Evolutionary conservation across 371 early-diverging fungal genomes (phyloP), one percentile per base, ranked within the genome.

Genomic region (Mycotypha africana): DNA sequence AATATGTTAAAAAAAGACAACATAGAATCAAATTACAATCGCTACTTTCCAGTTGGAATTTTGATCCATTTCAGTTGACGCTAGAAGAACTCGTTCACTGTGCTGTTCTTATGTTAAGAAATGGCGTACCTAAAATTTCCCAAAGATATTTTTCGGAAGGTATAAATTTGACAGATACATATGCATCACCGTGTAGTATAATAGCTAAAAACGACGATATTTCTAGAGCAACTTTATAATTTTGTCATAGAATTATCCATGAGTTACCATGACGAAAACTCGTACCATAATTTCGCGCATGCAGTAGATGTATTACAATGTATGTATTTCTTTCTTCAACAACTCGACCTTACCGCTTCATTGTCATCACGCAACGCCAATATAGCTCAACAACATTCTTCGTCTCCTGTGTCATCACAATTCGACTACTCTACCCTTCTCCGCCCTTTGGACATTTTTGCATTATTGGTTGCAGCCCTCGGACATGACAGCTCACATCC

Each of bases 291-390:
- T 68, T 86, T 89, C 61, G 75, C 76, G 20, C 92, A 92, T 66
- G 90, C 92, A 2, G 83, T 89, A 10, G 92, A 92, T 59, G 91
- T 90, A n/a, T 62, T 89, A 15, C 92, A 92, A 62, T 78, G 86
- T 43, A 74, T 81, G 4, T 88, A 76, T 47, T 85, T 78, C 60
- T 80, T 86, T 47, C 58, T 89, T 47, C 75, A 81, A 58, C 58
- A 75, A 38, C 61, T 85, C 43, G 83, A 78, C 15, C 45, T 86
- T 35, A 61, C 74, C 12, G n/a, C n/a, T n/a, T n/a, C n/a, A n/a
- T 28, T 28, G 11, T 28, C 28, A 28, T n/a, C n/a, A n/a, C n/a
- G n/a, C n/a, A n/a, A n/a, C n/a, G n/a, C n/a, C n/a, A n/a, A n/a
- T n/a, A n/a, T n/a, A n/a, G n/a, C n/a, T n/a, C n/a, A n/a, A n/a